Conservation (phyloP, 768 basidiomycete genomes). For the Russula olivacea region DNA sequence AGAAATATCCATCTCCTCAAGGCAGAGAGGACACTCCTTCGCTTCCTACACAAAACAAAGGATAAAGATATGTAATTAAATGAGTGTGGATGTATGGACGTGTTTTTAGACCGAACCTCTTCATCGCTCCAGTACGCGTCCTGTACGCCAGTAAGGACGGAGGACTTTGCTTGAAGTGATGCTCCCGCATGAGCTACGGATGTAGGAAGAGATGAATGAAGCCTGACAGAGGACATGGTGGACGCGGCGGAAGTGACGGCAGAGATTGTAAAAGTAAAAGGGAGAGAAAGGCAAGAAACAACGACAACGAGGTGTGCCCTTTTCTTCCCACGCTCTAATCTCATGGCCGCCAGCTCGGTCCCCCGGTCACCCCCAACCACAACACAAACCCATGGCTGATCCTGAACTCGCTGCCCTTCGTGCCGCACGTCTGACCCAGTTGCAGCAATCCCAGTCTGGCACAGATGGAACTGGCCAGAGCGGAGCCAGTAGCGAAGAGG, state of each 20-base stretch:
- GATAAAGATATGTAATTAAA: not conserved
- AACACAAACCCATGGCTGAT: slow-evolving; percentile 28
- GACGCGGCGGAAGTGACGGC: slow-evolving; percentile 1
- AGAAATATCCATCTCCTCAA: slow-evolving; percentile 98
- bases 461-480: slow-evolving; percentile 23
- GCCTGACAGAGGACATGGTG: slow-evolving; percentile 48
- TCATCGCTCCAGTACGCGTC: slow-evolving; percentile 98
- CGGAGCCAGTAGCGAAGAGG: slow-evolving; percentile 51
- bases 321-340: slow-evolving; percentile 15
- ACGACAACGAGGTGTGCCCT: slow-evolving; percentile 19
- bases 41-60: slow-evolving; percentile 63
- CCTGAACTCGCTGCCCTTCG: slow-evolving; percentile 42
- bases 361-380: not conserved
- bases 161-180: slow-evolving; percentile 72
- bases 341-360: not conserved
- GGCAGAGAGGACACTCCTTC: slow-evolving; percentile 94
- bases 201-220: slow-evolving; percentile 63
- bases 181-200: slow-evolving; percentile 67
- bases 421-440: slow-evolving; percentile 39
- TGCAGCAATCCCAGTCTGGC: slow-evolving; percentile 31
- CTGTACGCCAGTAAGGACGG: slow-evolving; percentile 83
- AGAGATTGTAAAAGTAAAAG: slow-evolving; percentile 4
- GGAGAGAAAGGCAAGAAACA: not conserved
- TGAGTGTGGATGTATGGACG: not conserved
- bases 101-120: slow-evolving; percentile 45